phyloP scores from a whole-genome alignment of 176 grass and related monocot species.

The Otatea glauca region DNA sequence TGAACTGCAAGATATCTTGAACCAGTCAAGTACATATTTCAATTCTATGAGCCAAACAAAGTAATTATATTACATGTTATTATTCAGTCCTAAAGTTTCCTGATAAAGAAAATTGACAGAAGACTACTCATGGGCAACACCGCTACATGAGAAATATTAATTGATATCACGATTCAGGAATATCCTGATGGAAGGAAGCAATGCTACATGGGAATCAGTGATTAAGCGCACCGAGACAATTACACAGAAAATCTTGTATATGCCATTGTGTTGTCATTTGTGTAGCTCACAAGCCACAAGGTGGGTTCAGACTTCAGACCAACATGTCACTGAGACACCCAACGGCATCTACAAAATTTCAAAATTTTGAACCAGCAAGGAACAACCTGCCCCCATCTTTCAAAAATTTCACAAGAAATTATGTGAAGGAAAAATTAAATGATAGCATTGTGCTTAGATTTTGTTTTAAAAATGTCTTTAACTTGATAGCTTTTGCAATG shows the following conservation, averaged over 20 bases:
- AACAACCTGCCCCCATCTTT: background rate
- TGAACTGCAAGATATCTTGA: slow-evolving; percentile 17
- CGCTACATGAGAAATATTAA: background rate
- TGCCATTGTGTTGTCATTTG: no score
- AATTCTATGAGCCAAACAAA: background rate
- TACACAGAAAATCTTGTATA: background rate
- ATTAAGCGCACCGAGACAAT: background rate
- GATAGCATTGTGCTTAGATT: background rate
- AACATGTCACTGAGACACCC: background rate
- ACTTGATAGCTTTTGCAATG: background rate
- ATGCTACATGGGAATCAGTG: background rate
- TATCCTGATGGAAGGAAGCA: background rate
- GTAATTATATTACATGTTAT: background rate
- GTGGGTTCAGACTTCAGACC: background rate
- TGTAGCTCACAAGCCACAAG: background rate
- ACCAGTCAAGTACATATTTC: background rate
- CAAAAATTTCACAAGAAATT: background rate
- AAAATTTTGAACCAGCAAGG: slow-evolving; percentile 12
- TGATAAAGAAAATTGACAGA: slow-evolving; percentile 1
- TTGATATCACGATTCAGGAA: background rate
- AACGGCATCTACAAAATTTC: background rate
- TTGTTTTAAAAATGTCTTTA: background rate
- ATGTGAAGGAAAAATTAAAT: background rate
- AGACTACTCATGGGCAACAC: background rate
- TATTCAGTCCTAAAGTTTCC: background rate